These are phyloP conservation scores for Magnusiomyces fungicola DNA, from an alignment of 1,139 yeast species.

Conservation along the genomic window DNA sequence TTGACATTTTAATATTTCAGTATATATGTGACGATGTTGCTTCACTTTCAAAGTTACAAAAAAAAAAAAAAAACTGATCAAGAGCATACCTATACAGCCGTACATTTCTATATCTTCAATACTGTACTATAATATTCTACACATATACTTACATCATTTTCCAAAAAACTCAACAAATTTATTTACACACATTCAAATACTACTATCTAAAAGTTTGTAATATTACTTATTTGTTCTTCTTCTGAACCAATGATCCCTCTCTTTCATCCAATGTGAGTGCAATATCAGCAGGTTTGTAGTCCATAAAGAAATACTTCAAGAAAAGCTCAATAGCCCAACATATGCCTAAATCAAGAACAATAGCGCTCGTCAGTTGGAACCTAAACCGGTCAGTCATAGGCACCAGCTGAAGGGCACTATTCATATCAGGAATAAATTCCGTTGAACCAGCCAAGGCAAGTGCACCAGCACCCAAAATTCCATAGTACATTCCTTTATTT, in stretches of 20 bases:
- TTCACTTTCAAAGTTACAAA: no score
- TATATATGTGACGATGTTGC: no score
- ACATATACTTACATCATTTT: no score
- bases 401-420: constrained; percentile 85
- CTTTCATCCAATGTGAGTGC: constrained; percentile 42
- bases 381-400: constrained; percentile 76
- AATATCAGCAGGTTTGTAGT: constrained; percentile 86
- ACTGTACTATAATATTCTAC: no score
- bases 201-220: no score
- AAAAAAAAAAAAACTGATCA: no score
- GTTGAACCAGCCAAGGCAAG: constrained; percentile 89
- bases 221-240: constrained; percentile 25
- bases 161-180: no score
- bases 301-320: constrained; percentile 81
- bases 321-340: constrained; percentile 75
- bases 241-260: constrained; percentile 25
- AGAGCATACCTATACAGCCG: no score
- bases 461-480: constrained; percentile 83
- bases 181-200: no score
- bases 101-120: no score
- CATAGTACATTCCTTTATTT: constrained; percentile 96
- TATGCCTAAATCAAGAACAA: constrained; percentile 67
- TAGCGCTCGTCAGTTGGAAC: constrained; percentile 61
- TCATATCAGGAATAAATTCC: constrained; percentile 90
- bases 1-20: constrained; percentile 5